Conservation (phyloP, 225 moss, liverwort and hornwort genomes). For the Pleurozium schreberi region DNA sequence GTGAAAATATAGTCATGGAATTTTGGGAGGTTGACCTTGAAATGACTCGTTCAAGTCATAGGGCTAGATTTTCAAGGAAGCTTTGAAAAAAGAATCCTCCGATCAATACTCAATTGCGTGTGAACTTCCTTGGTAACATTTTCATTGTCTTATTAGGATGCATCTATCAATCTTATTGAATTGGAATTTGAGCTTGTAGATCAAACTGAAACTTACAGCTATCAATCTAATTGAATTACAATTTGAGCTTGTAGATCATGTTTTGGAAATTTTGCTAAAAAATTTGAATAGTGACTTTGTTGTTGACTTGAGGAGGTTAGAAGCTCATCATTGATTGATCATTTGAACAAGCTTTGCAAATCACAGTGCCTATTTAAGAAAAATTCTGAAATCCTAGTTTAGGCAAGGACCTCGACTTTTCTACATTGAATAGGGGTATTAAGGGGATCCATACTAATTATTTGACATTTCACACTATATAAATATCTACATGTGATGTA, state of each 20-base stretch:
- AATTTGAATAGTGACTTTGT: no score
- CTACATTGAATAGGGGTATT: no score
- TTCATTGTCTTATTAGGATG: background rate
- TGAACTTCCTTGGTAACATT: background rate
- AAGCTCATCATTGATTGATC: no score
- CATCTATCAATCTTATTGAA: background rate
- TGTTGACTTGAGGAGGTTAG: no score
- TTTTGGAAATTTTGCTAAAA: background rate
- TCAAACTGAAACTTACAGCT: no score
- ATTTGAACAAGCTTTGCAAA: no score
- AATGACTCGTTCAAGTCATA: no score
- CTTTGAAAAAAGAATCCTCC: rapidly evolving
- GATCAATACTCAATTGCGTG: rapidly evolving
- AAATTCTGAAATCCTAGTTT: background rate
- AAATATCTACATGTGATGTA: no score
- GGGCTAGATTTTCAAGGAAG: background rate
- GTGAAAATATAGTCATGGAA: no score
- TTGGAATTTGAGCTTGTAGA: background rate
- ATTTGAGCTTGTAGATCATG: background rate
- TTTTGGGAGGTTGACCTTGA: no score
- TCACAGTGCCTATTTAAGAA: background rate
- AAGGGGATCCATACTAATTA: no score
- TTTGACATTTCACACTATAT: no score
- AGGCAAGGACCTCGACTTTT: background rate
- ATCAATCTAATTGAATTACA: background rate